Percentiles rank a stretch among this genome's conserved stretches.
Conservation (phyloP, 805 yeast species). For the Wickerhamomyces bisporus region DNA sequence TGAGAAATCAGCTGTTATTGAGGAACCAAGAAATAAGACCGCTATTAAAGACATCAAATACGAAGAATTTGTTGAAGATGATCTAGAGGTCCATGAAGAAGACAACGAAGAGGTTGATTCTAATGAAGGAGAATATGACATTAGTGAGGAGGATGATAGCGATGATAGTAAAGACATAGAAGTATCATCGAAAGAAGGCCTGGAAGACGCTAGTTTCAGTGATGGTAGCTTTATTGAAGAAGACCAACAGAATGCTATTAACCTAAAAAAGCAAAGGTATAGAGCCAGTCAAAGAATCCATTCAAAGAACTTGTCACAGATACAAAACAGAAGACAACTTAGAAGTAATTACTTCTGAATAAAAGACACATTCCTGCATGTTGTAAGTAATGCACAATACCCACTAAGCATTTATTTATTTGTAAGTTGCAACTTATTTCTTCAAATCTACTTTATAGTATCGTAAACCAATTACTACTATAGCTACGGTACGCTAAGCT, state of each 20-base stretch:
- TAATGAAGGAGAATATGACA: constrained; percentile 16
- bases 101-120: constrained; percentile 19
- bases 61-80: background rate
- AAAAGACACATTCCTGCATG: too few relatives aligned
- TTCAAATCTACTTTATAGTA: too few relatives aligned
- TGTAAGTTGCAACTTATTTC: too few relatives aligned
- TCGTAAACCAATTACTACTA: too few relatives aligned
- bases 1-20: too few relatives aligned
- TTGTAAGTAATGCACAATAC: too few relatives aligned
- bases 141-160: constrained; percentile 13
- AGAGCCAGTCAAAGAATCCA: constrained; percentile 19
- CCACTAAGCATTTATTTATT: too few relatives aligned
- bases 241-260: constrained; percentile 18
- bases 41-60: too few relatives aligned
- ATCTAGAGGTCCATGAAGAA: constrained; percentile 7
- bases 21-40: too few relatives aligned
- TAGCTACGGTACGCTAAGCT: too few relatives aligned
- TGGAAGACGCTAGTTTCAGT: constrained; percentile 10
- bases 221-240: constrained; percentile 7
- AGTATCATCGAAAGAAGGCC: constrained; percentile 2
- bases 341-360: constrained; percentile 9
- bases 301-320: constrained; percentile 19
- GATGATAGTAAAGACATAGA: constrained; percentile 8
- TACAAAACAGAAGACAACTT: constrained; percentile 18
- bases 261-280: constrained; percentile 12